Conservation (phyloP, 2,329 filamentous ascomycete species). For the Fusarium pseudocircinatum region DNA sequence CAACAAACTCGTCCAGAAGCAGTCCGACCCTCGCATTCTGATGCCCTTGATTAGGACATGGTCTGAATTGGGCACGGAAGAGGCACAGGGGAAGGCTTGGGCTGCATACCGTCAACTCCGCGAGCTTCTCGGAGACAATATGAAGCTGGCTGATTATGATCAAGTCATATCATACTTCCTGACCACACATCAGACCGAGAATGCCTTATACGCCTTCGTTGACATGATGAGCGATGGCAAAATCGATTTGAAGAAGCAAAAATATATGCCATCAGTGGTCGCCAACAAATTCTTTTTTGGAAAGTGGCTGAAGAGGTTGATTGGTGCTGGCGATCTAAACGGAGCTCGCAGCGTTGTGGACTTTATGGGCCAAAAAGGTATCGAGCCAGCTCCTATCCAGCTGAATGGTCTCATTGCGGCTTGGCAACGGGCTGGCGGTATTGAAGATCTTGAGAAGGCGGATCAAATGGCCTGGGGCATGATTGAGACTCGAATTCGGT, state of each 20-base stretch:
- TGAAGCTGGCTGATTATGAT: slow-evolving; percentile 81
- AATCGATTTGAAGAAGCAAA: slow-evolving; percentile 58
- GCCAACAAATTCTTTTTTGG: slow-evolving; percentile 85
- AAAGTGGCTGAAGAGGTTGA: slow-evolving; percentile 87
- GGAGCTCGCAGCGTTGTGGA: slow-evolving; percentile 78
- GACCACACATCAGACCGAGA: slow-evolving; percentile 68
- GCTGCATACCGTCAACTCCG: slow-evolving; percentile 72
- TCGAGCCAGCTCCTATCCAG: slow-evolving; percentile 76
- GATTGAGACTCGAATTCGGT: slow-evolving; percentile 74
- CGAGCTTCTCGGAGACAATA: slow-evolving; percentile 64
- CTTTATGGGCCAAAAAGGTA: slow-evolving; percentile 76
- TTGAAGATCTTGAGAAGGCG: slow-evolving; percentile 65
- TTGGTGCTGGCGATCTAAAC: slow-evolving; percentile 75
- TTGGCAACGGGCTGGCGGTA: slow-evolving; percentile 73
- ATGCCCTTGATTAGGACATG: slow-evolving; percentile 77
- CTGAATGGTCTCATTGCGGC: slow-evolving; percentile 85
- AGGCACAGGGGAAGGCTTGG: slow-evolving; percentile 68
- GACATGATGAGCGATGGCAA: slow-evolving; percentile 83
- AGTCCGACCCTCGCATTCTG: slow-evolving; percentile 64
- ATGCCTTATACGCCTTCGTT: slow-evolving; percentile 80
- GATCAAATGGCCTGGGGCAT: slow-evolving; percentile 79
- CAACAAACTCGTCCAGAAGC: slow-evolving; percentile 61
- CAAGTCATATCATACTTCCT: slow-evolving; percentile 76
- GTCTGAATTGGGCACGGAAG: slow-evolving; percentile 61
- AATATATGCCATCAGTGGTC: slow-evolving; percentile 58